Conservation (phyloP, 306 rosid genomes). For the Myrica gale region DNA sequence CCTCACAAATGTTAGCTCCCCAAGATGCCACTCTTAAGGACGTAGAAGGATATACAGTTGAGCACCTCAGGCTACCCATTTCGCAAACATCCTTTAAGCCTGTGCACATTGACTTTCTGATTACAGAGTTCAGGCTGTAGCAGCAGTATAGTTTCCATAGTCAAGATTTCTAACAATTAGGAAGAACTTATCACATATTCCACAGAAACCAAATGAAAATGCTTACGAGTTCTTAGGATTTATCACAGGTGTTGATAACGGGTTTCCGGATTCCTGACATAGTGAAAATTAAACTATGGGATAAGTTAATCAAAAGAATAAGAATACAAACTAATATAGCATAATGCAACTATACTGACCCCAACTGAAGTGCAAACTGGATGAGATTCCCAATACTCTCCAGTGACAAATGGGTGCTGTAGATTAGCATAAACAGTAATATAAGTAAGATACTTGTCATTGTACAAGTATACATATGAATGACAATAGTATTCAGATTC, state of each 20-base stretch:
- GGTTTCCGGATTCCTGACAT: conserved; percentile 59
- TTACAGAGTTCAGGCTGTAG: conserved; percentile 46
- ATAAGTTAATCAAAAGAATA: conserved; percentile 18
- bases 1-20: conserved; percentile 49
- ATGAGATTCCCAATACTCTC: conserved; percentile 50
- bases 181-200: conserved; percentile 22
- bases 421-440: conserved; percentile 26
- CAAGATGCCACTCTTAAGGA: conserved; percentile 42
- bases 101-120: conserved; percentile 53
- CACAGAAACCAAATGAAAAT: conserved; percentile 22
- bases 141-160: conserved; percentile 26
- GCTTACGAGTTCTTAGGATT: conserved; percentile 64
- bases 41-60: conserved; percentile 48
- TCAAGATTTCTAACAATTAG: conserved; percentile 21
- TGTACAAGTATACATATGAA: background rate
- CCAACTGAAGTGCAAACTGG: conserved; percentile 46
- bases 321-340: conserved; percentile 22
- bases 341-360: conserved; percentile 48
- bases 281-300: conserved; percentile 18
- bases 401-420: conserved; percentile 88
- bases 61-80: conserved; percentile 62
- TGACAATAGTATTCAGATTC: background rate
- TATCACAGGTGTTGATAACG: conserved; percentile 44
- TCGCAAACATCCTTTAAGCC: conserved; percentile 73
- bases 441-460: conserved; percentile 12